Evolutionary conservation across 2,329 filamentous ascomycete genomes (phyloP), one percentile per base, ranked within the genome.

Genomic region (Ascochyta fabae): DNA sequence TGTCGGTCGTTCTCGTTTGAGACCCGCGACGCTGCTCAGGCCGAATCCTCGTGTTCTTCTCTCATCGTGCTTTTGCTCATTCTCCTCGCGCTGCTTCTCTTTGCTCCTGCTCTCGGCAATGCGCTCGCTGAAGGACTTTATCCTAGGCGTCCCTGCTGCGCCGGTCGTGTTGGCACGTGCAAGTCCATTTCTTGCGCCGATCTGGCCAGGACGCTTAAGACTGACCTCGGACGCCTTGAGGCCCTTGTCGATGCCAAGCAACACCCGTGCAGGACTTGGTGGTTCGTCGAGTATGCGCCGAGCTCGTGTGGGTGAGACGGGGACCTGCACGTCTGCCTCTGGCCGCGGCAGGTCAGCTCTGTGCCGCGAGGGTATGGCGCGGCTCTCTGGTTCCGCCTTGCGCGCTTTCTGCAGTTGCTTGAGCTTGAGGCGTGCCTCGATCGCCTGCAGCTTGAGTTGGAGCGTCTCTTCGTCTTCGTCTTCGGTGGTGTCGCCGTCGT

Each of bases 171-270:
- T 86, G 9, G 67, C 15, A n/a, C 70, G 64, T 2, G 67, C 62
- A 16, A 66, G 53, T 16, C 45, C 56, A 24, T 56, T 59, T 16
- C 61, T 53, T 8, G 66, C 50, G 31, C 56, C 52, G 16, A 59
- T 55, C 59, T 59, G 71, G 41, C 86, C 81, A 3, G 91, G 86
- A 62, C 91, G 83, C 74, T 91, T 95, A 26, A 98, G 78, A 3
- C 93, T 97, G 29, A 98, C 83, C 66, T 97, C 92, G 55, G 86
- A 86, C 2, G 88, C 92, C 65, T 83, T 89, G 33, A 93, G 79
- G 1, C 92, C 92, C 72, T 96, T 96, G 76, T 96, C 93, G 59
- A 98, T 96, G 5, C 95, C 94, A 15, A 98, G 75, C 16, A 92
- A 77, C 13, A 95, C 85, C 57, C 93, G 84, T 48, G 89, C 89